A percentile compares a stretch with the other conserved stretches of the same genome.
phyloP scores from a whole-genome alignment of 768 basidiomycete genomes.

The Collybiopsis confluens region DNA sequence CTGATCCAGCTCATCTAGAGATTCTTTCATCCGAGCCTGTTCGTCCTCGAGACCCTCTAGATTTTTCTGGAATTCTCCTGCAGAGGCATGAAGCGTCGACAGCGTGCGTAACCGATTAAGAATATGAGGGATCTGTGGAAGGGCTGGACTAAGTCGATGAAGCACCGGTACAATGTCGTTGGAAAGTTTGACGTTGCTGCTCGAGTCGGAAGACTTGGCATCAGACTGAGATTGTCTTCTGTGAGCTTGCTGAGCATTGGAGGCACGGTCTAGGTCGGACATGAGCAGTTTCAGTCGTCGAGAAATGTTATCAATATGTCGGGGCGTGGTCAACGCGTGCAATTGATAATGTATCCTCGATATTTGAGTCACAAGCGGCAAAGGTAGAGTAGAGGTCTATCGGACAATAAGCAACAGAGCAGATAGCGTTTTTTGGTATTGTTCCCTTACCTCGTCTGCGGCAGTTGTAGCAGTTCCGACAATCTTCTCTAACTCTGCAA shows the following conservation, averaged over 20 bases:
- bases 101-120: conserved; percentile 85
- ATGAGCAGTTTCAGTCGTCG: conserved; percentile 88
- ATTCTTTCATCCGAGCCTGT: conserved; percentile 58
- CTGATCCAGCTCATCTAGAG: conserved; percentile 59
- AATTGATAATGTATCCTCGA: conserved; percentile 82
- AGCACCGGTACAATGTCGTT: conserved; percentile 70
- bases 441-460: conserved; percentile 69
- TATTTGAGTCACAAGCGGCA: conserved; percentile 79
- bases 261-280: conserved; percentile 85
- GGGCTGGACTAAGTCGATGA: conserved; percentile 62
- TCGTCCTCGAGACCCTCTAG: conserved; percentile 68
- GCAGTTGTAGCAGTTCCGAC: conserved; percentile 79
- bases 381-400: conserved; percentile 63
- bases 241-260: conserved; percentile 45
- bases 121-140: conserved; percentile 86
- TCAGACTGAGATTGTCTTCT: conserved; percentile 39
- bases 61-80: conserved; percentile 69
- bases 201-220: conserved; percentile 12
- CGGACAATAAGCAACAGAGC: background rate
- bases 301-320: conserved; percentile 94
- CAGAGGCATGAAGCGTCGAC: conserved; percentile 75
- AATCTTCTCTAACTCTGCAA: conserved; percentile 78
- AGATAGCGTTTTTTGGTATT: background rate
- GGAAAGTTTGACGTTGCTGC: conserved; percentile 28
- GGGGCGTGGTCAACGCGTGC: conserved; percentile 86